Evolutionary conservation across 2,329 filamentous ascomycete species (phyloP), one percentile per base, ranked within the genome.

Genomic region (Pseudohalonectria lignicola): DNA sequence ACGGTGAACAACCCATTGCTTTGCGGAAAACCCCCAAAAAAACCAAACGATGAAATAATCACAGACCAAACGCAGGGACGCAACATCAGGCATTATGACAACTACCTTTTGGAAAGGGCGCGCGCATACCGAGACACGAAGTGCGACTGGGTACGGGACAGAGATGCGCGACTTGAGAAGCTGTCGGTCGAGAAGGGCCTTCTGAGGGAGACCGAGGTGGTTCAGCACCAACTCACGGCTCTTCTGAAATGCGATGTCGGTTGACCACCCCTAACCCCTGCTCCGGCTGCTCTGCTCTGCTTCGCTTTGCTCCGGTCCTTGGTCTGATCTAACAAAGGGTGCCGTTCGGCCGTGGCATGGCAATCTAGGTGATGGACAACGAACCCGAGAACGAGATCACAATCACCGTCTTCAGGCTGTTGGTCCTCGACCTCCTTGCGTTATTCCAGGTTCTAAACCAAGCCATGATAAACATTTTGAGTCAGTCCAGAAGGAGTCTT

Each of bases 381-480:
- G 92, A 96, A 50, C 79, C 84, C 7, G 88, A 95, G 55, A 98
- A 96, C 54, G 92, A 98, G 59, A 96, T 98, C 49, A 93, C 87
- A 9, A 73, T 96, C 47, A 93, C 86, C 9, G 88, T 93, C 20
- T 98, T 96, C 55, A 77, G 92, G 41, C 68, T 98, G 45, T 67
- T 98, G 39, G 93, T 94, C 16, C 69, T 94, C 51, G 92, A 98
- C 58, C 68, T 98, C 28, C 62, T 98, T 43, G 79, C 85, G 12
- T 67, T 98, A 39, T 98, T 94, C 64, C 87, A 94, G 52, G 86
- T 92, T 34, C 82, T 95, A 63, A 98, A 98, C 54, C 87, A 95
- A 61, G 92, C 86, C 35, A 85, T 94, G 54, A 98, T 98, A 62
- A 95, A 94, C 59, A 86, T 98, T 42, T 67, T 98, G 41, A 86